Evolutionary conservation across 2,329 filamentous ascomycete species (phyloP).

Genomic region (Curvularia sp.): DNA sequence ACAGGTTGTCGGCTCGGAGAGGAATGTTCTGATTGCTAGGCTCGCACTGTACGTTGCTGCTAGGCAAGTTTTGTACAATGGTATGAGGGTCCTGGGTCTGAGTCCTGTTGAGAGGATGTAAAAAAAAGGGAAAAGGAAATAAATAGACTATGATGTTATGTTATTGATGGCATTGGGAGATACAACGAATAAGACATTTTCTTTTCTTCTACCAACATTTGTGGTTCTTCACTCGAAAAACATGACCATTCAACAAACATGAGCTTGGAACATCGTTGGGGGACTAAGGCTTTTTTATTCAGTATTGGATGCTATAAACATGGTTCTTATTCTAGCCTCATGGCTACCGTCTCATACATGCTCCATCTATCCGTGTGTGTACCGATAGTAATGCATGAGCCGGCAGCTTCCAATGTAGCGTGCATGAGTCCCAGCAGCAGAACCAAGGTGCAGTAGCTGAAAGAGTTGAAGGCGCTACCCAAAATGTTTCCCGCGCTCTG

Average conservation of each 20-base stretch:
- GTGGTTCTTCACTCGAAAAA: not conserved
- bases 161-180: not conserved
- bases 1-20: slow-evolving; percentile 80
- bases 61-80: slow-evolving; percentile 78
- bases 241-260: not conserved
- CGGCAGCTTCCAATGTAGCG: not conserved
- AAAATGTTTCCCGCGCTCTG: not conserved
- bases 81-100: slow-evolving; percentile 81
- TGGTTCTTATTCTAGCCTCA: slow-evolving; percentile 1
- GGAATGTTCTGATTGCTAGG: slow-evolving; percentile 71
- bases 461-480: slow-evolving; percentile 1
- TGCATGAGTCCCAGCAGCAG: not conserved
- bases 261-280: not conserved
- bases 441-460: not conserved
- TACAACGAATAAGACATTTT: not conserved
- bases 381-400: not conserved
- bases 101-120: slow-evolving; percentile 71
- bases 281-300: not conserved
- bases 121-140: not conserved
- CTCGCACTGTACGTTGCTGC: slow-evolving; percentile 74
- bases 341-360: not conserved
- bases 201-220: not conserved
- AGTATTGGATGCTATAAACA: slow-evolving; percentile 8
- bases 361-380: not conserved
- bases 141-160: not conserved